Evolutionary conservation across 2,329 filamentous ascomycete genomes (phyloP).

Genomic region (Monosporascus cannonballus): DNA sequence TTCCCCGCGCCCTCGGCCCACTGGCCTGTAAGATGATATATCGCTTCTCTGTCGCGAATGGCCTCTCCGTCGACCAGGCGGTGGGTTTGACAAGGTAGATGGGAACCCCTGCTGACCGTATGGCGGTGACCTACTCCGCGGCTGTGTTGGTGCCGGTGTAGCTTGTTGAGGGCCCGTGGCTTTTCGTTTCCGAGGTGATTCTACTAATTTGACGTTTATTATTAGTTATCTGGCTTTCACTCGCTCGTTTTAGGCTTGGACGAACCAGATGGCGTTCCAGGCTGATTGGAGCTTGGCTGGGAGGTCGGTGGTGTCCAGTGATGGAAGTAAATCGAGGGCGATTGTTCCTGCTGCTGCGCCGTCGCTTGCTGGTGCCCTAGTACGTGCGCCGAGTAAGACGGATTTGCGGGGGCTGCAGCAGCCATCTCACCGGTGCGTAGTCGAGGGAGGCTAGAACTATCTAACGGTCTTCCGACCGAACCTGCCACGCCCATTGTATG

Average conservation of each 20-base stretch:
- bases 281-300: slow-evolving; percentile 58
- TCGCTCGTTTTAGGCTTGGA: slow-evolving; percentile 45
- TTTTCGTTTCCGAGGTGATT: slow-evolving; percentile 83
- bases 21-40: slow-evolving; percentile 43
- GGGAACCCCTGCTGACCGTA: slow-evolving; percentile 43
- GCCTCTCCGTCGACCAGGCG: slow-evolving; percentile 47
- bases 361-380: slow-evolving; percentile 50
- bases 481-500: slow-evolving; percentile 40
- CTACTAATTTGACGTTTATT: slow-evolving; percentile 49
- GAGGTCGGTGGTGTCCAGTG: slow-evolving; percentile 82
- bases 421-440: slow-evolving; percentile 39
- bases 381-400: slow-evolving; percentile 36
- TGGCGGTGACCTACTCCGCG: slow-evolving; percentile 46
- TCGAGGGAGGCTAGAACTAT: slow-evolving; percentile 34
- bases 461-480: slow-evolving; percentile 31
- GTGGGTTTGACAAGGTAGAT: slow-evolving; percentile 46
- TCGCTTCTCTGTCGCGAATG: slow-evolving; percentile 63
- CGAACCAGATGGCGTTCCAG: slow-evolving; percentile 70
- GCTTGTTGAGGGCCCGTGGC: slow-evolving; percentile 50
- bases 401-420: slow-evolving; percentile 27
- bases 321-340: slow-evolving; percentile 80
- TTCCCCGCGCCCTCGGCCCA: slow-evolving; percentile 31
- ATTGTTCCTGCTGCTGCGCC: slow-evolving; percentile 54
- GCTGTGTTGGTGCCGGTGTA: slow-evolving; percentile 39
- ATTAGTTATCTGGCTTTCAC: slow-evolving; percentile 38